Conservation (phyloP, 2,329 filamentous ascomycete genomes). For the Esteya vermicola region DNA sequence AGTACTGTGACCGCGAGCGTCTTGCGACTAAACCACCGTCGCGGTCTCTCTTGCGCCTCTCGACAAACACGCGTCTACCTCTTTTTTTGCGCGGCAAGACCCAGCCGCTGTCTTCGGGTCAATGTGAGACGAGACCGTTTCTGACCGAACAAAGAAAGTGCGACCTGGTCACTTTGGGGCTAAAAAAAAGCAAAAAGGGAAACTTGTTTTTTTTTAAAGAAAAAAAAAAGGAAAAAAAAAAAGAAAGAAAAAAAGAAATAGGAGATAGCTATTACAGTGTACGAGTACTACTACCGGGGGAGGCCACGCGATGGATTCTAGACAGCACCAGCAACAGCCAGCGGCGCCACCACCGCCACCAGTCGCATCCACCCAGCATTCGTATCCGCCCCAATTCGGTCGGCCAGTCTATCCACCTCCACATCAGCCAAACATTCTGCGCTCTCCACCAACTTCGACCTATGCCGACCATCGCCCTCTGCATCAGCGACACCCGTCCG, state of each 20-base stretch:
- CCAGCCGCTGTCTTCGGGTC: not conserved
- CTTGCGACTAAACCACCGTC: not conserved
- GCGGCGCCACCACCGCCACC: constrained; percentile 9
- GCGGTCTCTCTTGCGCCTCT: not conserved
- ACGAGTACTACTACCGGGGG: too few species aligned
- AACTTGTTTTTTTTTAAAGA: too few species aligned
- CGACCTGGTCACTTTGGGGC: too few species aligned
- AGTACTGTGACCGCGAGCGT: not conserved
- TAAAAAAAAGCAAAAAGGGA: not conserved
- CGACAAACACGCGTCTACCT: not conserved
- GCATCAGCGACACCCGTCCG: constrained; percentile 25
- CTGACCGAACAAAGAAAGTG: constrained; percentile 21
- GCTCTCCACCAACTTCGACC: constrained; percentile 11
- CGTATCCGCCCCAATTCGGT: constrained; percentile 16
- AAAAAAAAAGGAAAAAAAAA: too few species aligned
- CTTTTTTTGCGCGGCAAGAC: not conserved
- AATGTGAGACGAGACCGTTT: constrained; percentile 15
- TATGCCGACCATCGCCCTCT: constrained; percentile 15
- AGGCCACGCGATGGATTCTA: constrained; percentile 21
- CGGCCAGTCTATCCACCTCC: constrained; percentile 15
- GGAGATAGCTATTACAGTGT: too few species aligned
- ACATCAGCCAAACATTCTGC: too few species aligned
- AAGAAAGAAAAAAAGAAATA: too few species aligned
- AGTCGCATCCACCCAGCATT: constrained; percentile 11
- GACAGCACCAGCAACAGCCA: constrained; percentile 19